phyloP scores from a whole-genome alignment of 225 moss, liverwort and hornwort species.

The Marchantia polymorpha region DNA sequence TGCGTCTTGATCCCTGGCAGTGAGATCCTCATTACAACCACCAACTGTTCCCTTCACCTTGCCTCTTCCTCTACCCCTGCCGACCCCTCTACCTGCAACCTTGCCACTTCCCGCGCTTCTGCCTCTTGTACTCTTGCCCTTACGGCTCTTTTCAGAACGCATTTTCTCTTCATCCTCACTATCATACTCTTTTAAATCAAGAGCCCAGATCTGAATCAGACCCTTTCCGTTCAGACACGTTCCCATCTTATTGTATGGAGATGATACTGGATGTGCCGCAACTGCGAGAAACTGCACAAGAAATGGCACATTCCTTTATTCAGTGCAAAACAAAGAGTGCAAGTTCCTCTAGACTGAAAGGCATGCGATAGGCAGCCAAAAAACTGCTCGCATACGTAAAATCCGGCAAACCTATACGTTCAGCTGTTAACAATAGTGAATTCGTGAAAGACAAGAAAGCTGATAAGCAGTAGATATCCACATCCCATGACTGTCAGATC shows the following conservation, averaged over 20 bases:
- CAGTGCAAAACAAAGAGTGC: background rate
- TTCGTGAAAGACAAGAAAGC: no score
- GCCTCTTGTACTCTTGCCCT: background rate
- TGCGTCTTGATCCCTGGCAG: slow-evolving; percentile 44
- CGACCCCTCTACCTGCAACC: slow-evolving; percentile 40
- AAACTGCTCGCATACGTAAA: no score
- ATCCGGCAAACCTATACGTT: no score
- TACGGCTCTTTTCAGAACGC: background rate
- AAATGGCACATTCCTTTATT: background rate
- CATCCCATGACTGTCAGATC: no score
- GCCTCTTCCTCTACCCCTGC: slow-evolving; percentile 47
- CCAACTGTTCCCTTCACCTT: slow-evolving; percentile 2
- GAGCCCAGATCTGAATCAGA: slow-evolving; percentile 81
- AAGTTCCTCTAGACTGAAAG: background rate
- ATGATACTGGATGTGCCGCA: slow-evolving; percentile 69
- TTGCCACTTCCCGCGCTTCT: slow-evolving; percentile 11
- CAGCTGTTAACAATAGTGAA: no score
- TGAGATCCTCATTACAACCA: slow-evolving; percentile 7
- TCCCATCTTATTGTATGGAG: slow-evolving; percentile 72
- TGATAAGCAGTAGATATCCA: no score
- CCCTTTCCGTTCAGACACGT: slow-evolving; percentile 66
- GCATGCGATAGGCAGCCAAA: background rate
- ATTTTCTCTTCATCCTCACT: slow-evolving; percentile 7
- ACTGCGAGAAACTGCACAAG: slow-evolving; percentile 76
- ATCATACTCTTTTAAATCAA: slow-evolving; percentile 35